Conservation (phyloP, 257 asterid genomes). For the Lithospermum erythrorhizon region DNA sequence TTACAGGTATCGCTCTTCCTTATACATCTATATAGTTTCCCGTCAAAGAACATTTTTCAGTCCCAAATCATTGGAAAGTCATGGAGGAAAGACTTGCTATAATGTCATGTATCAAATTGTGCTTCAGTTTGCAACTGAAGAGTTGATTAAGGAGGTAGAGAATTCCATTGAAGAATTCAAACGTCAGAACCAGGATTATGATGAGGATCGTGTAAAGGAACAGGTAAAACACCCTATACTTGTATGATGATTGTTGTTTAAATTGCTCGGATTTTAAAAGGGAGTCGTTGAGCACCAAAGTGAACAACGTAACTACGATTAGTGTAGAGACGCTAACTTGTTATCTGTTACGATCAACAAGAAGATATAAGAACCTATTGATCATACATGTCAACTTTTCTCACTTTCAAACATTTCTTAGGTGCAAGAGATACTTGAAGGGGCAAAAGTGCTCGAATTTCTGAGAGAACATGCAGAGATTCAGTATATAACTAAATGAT, state of each 20-base stretch:
- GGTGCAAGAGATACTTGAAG: slow-evolving; percentile 96
- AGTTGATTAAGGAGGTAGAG: slow-evolving; percentile 75
- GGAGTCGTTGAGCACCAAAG: not conserved
- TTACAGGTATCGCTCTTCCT: slow-evolving; percentile 46
- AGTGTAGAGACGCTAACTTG: too few species aligned
- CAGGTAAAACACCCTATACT: slow-evolving; percentile 38
- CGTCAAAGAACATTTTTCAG: not conserved
- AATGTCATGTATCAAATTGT: slow-evolving; percentile 4
- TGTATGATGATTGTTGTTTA: too few species aligned
- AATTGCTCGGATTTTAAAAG: too few species aligned
- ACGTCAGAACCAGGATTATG: slow-evolving; percentile 74
- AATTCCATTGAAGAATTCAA: slow-evolving; percentile 64
- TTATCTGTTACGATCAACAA: too few species aligned
- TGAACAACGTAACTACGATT: not conserved
- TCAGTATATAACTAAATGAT: slow-evolving; percentile 47
- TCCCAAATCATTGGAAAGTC: not conserved
- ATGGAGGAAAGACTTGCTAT: not conserved
- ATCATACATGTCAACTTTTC: not conserved
- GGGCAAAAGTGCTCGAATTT: slow-evolving; percentile 95
- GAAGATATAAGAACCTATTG: not conserved
- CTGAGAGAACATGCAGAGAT: slow-evolving; percentile 66
- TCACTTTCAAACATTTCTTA: slow-evolving; percentile 12
- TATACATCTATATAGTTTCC: not conserved
- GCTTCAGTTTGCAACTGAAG: slow-evolving; percentile 66
- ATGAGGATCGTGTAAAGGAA: slow-evolving; percentile 64